These are phyloP conservation scores for Eutrema heterophyllum DNA, from an alignment of 345 rosid genomes.

Conservation along the genomic window DNA sequence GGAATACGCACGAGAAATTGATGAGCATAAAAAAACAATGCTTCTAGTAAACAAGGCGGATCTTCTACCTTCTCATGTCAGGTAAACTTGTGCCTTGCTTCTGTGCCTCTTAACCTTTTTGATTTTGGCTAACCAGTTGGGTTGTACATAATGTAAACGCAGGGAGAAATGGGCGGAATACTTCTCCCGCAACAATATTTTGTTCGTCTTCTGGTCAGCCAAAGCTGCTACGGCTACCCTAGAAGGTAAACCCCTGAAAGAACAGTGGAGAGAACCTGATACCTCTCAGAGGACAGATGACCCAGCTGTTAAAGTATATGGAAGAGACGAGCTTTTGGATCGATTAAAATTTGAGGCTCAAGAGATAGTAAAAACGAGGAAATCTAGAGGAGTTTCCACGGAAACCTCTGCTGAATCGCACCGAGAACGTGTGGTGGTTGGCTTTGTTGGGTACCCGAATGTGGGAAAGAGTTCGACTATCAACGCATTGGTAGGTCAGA, in stretches of 20 bases:
- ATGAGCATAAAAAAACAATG: constrained; percentile 71
- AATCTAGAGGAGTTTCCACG: constrained; percentile 31
- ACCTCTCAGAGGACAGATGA: constrained; percentile 36
- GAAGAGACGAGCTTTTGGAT: constrained; percentile 77
- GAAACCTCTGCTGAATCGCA: constrained; percentile 25
- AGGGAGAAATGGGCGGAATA: constrained; percentile 86
- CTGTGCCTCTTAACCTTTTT: neutral
- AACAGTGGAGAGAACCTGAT: constrained; percentile 34
- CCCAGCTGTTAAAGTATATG: constrained; percentile 56
- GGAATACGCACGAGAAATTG: constrained; percentile 79
- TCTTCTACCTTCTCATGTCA: constrained; percentile 69
- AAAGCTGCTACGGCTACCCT: constrained; percentile 76
- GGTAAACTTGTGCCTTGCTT: constrained; percentile 35
- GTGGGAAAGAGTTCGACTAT: constrained; percentile 95
- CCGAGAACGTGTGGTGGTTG: constrained; percentile 54
- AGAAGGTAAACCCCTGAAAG: constrained; percentile 58
- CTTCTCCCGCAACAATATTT: constrained; percentile 49
- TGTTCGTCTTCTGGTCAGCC: constrained; percentile 90
- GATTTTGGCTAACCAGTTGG: constrained; percentile 9
- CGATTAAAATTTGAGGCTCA: constrained; percentile 71
- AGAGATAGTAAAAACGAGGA: constrained; percentile 58
- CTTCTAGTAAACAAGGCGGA: constrained; percentile 95
- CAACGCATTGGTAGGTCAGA: constrained; percentile 92
- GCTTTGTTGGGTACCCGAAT: constrained; percentile 94
- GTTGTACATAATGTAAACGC: constrained; percentile 8